Base-by-base conservation (phyloP, 2,329 filamentous ascomycete genomes). In the Trichoderma oligosporum region DNA sequence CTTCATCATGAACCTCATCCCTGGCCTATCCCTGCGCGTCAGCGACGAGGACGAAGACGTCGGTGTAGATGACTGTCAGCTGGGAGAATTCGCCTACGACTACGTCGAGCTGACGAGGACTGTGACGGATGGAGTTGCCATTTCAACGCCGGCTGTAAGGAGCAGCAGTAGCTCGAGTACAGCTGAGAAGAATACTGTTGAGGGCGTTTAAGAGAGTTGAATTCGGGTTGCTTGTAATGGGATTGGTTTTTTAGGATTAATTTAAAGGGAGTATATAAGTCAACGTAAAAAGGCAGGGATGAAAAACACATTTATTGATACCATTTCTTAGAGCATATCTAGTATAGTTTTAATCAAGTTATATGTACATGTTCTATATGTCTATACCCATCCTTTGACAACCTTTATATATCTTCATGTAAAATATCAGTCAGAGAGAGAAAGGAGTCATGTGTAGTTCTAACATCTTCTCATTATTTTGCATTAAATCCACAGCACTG, bases 1-100 rank as follows among this genome's bases (percentile, higher is more conserved):
- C 24, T 88, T 86, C 72, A 70, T 83, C 57, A 80, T 90, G 74
- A 89, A 90, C 76, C 78, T 85, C 61, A 77, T 89, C 44, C 87
- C 87, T 0, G 86, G 87, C 24, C 78, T 89, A 29, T 84, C 85
- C 64, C 82, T 90, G 48, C 84, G 87, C 56, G 86, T 85, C 58
- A 76, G 78, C 12, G 76, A 83, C 62, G 84, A 86, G 65, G 85
- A 87, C 51, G 87, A 89, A 73, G 80, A 89, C 53, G 76, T 87
- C 22, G 87, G 87, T 49, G 74, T 84, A 27, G 88, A 91, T 66
- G 87, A 91, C 66, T 82, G 83, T 69, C 85, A 91, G 75, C 84
- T 91, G 51, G 88, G 88, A 72, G 88, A 92, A 74, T 91, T 91
- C 67, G 88, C 88, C 25, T 91, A 91, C 76, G 88, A 91, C 71